These are phyloP conservation scores for Dothistroma pini DNA, from an alignment of 2,329 filamentous ascomycete genomes.

Conservation along the genomic window DNA sequence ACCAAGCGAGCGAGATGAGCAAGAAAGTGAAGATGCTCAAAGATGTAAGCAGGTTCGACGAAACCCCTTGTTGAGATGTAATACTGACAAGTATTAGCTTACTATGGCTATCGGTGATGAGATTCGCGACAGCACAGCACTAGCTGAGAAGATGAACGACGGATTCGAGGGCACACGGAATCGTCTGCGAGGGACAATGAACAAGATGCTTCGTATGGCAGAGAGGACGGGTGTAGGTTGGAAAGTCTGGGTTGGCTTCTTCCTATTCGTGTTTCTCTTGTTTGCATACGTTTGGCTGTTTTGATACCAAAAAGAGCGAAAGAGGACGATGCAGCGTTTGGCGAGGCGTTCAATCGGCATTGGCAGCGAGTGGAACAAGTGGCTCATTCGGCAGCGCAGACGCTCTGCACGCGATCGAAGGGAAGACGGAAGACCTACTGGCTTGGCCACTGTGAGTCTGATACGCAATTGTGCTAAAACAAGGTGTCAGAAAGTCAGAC, in stretches of 20 bases:
- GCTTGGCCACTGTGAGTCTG: too few species aligned
- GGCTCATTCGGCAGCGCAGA: background rate
- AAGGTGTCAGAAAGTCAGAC: too few species aligned
- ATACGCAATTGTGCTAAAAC: too few species aligned
- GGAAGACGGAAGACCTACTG: too few species aligned
- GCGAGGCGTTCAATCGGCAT: background rate
- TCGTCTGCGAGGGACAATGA: slow-evolving; percentile 88
- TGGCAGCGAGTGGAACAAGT: background rate
- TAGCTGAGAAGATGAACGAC: slow-evolving; percentile 95
- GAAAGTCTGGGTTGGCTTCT: slow-evolving; percentile 91
- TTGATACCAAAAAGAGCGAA: slow-evolving; percentile 10
- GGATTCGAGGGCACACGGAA: slow-evolving; percentile 81
- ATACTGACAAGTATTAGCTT: slow-evolving; percentile 55
- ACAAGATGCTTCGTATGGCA: slow-evolving; percentile 93
- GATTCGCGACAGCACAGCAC: slow-evolving; percentile 81
- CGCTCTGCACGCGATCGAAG: background rate
- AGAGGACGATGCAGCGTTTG: slow-evolving; percentile 2
- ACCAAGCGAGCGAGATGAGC: slow-evolving; percentile 82
- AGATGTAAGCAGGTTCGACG: slow-evolving; percentile 59
- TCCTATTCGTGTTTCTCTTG: slow-evolving; percentile 72
- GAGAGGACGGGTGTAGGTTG: slow-evolving; percentile 91
- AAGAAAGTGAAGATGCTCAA: slow-evolving; percentile 88
- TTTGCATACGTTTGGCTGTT: slow-evolving; percentile 92
- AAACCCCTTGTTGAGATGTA: background rate
- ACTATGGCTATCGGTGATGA: slow-evolving; percentile 92